Base-by-base conservation (phyloP, 2,329 filamentous ascomycete species). In the Aspergillus pseudonomiae region DNA sequence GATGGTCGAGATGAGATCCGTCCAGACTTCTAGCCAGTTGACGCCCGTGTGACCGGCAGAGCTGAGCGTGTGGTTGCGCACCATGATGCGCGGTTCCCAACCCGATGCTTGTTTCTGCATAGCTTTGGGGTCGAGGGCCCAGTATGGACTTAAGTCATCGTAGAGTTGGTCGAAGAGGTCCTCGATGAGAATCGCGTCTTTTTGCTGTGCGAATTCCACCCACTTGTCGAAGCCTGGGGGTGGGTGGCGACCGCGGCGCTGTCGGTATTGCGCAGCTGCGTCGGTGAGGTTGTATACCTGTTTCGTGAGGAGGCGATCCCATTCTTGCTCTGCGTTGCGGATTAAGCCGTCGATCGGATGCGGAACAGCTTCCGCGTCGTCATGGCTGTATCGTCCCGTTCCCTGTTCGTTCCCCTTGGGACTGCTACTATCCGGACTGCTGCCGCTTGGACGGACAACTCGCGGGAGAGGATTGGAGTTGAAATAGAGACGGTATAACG, bases 151-250 rank as follows among this genome's bases (percentile, higher is more conserved):
- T 30, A 84, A 57, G 61, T 85, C 83, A 62, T 81, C 70, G 68
- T 85, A 83, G 11, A 85, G 82, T 63, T 81, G 81, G 63, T 85
- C 82, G 67, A 83, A 85, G 65, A 83, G 81, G 7, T 82, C 79
- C 67, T 85, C 83, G 6, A 85, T 73, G 1, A 85, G 74, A 34
- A 84, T 43, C 1, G 80, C 77, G 57, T 79, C 71, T 53, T 80
- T 70, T 12, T 75, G 73, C 36, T 75, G 69, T 9, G 83, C 83
- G 67, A 78, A 84, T 11, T 21, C 21, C 10, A 46, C 19, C 43
- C 43, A 46, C 21, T 46, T 14, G 2, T 46, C 43, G 43, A 46
- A 46, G n/a, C 43, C 43, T 21, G 43, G 43, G 14, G 43, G 43
- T 12, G 43, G 43, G 43, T 46, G 43, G 43, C 43, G 43, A 21